Base-by-base conservation (phyloP, 306 rosid species). In the Dalbergia oliveri region DNA sequence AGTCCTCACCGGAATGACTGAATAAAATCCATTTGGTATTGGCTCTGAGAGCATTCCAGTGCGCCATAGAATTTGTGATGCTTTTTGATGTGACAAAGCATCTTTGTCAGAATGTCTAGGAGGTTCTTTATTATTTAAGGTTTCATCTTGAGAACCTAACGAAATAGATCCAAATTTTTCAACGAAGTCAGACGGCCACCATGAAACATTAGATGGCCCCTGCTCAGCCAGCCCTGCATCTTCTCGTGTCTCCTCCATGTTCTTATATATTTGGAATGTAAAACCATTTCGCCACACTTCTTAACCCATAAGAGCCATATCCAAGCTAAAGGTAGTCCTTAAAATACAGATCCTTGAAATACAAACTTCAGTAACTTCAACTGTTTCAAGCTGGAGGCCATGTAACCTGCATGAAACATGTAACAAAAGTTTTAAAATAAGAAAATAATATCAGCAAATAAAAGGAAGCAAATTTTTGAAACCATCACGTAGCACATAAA, bases 21-120 rank as follows among this genome's bases (percentile, higher is more conserved):
- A 95, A 80, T 95, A 95, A 85, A 95, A 95, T 75, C 99, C 98
- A 86, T 91, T 91, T 73, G 99, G 99, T 78, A 95, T 95, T 10
- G 93, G 92, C 79, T 90, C 96, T 58, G 88, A 91, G 74, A 95
- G 99, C 86, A 90, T 77, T 85, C 99, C 99, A 75, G 91, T 90
- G 44, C 69, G 86, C 99, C 99, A 93, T 41, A 95, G 90, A 86
- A 85, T 85, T 88, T 95, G 96, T 81, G 99, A 95, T 60, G 99
- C 98, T 72, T 79, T 91, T 63, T 87, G 87, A 87, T 94, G 87
- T 54, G 96, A 88, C 79, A 90, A 84, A 70, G 80, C 97, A 88
- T 88, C 84, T 51, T 76, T 82, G 73, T 82, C 88, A 66, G 80
- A 82, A 79, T 70, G 86, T 83, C 79, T 83, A 72, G 88, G 87